Base-by-base conservation (phyloP, 805 yeast genomes). In the Cyberlindnera xishuangbannaensis region DNA sequence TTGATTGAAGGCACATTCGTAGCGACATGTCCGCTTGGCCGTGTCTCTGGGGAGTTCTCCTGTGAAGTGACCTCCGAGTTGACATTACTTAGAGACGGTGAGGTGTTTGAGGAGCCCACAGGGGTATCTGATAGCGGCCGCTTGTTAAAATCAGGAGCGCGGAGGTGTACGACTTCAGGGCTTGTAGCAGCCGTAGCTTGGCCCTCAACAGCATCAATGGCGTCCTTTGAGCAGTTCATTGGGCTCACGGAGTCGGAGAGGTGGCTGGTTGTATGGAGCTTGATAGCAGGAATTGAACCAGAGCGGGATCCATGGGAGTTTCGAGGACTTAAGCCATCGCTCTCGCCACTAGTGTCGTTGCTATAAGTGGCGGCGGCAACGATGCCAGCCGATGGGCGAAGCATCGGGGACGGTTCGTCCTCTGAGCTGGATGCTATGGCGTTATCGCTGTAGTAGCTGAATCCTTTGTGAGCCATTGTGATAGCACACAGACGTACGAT, bases 101-200 rank as follows among this genome's bases (percentile, higher is more conserved):
- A 76, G 1, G 73, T 60, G 50, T 68, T 61, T 3, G 66, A 62
- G 19, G 82, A 75, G 9, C 69, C 70, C 1, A 78, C 67, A 0
- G 92, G 92, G 0, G 92, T 82, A 49, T 82, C 92, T 27, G 80
- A 77, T 33, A 76, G 59, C 0, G 92, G 92, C 28, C 87, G 62
- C 54, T 73, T 77, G 50, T 80, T 76, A 58, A 82, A 82, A 36
- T 64, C 76, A 0, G 83, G 44, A 25, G 25, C 25, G 14, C 34
- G 25, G 15, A 33, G 33, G 18, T 30, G 22, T 2, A 22, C 19
- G 18, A 23, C 32, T 11, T 28, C 35, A 15, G n/a, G n/a, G n/a
- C n/a, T n/a, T n/a, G n/a, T n/a, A n/a, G n/a, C n/a, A n/a, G n/a
- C n/a, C n/a, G n/a, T n/a, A n/a, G n/a, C n/a, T n/a, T n/a, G n/a